Percentiles rank a stretch among this genome's conserved stretches.
These are phyloP conservation scores for Neostapfia colusana DNA, from an alignment of 176 grass and related monocot species.

Conservation along the genomic window DNA sequence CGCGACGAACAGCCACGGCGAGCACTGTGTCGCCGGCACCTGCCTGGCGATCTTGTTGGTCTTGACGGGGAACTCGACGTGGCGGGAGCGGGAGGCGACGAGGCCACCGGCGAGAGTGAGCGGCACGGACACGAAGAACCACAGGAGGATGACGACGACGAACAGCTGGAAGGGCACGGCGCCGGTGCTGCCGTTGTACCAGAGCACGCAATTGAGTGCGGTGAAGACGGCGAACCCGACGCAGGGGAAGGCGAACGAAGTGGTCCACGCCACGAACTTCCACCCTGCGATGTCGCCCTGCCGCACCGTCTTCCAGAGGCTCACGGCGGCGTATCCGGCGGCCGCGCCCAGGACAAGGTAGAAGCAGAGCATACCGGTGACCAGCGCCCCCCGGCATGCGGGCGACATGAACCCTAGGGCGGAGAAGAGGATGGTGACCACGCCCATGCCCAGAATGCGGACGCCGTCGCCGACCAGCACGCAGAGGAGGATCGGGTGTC, in stretches of 20 bases:
- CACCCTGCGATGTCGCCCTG: constrained; percentile 48
- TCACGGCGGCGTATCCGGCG: constrained; percentile 53
- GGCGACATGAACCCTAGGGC: constrained; percentile 85
- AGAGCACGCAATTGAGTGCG: constrained; percentile 60
- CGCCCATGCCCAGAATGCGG: constrained; percentile 61
- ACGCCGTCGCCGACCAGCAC: constrained; percentile 64
- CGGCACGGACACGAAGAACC: constrained; percentile 69
- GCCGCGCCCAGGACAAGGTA: constrained; percentile 53
- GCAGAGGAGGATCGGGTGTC: constrained; percentile 50
- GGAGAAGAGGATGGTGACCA: constrained; percentile 68
- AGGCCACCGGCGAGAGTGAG: constrained; percentile 57
- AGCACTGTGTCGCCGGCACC: constrained; percentile 45
- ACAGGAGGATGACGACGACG: constrained; percentile 45
- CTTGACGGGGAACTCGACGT: constrained; percentile 55
- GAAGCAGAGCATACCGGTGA: constrained; percentile 64
- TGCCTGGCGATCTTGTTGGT: constrained; percentile 52
- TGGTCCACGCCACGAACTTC: constrained; percentile 50
- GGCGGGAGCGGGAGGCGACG: constrained; percentile 36
- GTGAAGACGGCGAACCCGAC: constrained; percentile 50
- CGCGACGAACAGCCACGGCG: constrained; percentile 57
- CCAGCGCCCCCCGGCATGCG: constrained; percentile 52
- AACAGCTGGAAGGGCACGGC: constrained; percentile 54
- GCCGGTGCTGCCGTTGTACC: constrained; percentile 67
- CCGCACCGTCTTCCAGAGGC: constrained; percentile 50
- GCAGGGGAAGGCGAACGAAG: constrained; percentile 50